phyloP scores from a whole-genome alignment of 495 filamentous ascomycete species.

The Apiosordaria backusii region DNA sequence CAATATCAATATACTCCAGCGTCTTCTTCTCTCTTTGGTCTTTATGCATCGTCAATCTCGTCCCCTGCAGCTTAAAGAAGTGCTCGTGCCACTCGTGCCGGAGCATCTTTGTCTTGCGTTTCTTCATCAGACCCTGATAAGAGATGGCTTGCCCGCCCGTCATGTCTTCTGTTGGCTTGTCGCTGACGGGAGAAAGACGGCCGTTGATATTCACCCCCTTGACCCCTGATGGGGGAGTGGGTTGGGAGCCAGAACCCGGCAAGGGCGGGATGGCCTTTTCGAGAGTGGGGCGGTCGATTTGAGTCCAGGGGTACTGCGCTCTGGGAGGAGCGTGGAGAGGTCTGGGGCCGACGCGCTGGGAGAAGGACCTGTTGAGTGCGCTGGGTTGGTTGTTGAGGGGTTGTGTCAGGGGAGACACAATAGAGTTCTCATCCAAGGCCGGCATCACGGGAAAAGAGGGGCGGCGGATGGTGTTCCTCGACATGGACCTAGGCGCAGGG shows the following conservation, averaged over 20 bases:
- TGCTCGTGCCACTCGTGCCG: conserved; percentile 92
- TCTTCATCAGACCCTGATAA: conserved; percentile 87
- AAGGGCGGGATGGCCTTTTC: conserved; percentile 37
- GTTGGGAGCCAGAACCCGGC: conserved; percentile 20
- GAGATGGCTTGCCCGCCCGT: conserved; percentile 49
- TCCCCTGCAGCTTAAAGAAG: conserved; percentile 83
- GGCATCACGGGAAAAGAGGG: conserved; percentile 57
- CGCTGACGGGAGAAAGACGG: conserved; percentile 27
- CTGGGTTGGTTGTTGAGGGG: conserved; percentile 32
- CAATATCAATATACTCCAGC: conserved; percentile 85
- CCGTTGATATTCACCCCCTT: conserved; percentile 53
- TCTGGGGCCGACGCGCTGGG: conserved; percentile 31
- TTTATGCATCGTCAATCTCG: conserved; percentile 75
- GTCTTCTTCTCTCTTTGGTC: conserved; percentile 59
- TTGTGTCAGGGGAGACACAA: conserved; percentile 31
- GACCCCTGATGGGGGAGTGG: conserved; percentile 8
- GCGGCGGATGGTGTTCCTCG: conserved; percentile 52
- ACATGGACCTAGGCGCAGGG: conserved; percentile 47
- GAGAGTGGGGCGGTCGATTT: conserved; percentile 35
- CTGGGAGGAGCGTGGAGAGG: conserved; percentile 46
- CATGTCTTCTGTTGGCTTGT: conserved; percentile 31
- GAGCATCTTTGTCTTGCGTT: conserved; percentile 83
- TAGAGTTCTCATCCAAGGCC: conserved; percentile 50
- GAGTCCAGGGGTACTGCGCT: conserved; percentile 48
- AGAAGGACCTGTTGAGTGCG: conserved; percentile 30